Percentiles rank a stretch among this genome's conserved stretches.
phyloP scores from a whole-genome alignment of 176 grass and related monocot species.

The Lolium rigidum region DNA sequence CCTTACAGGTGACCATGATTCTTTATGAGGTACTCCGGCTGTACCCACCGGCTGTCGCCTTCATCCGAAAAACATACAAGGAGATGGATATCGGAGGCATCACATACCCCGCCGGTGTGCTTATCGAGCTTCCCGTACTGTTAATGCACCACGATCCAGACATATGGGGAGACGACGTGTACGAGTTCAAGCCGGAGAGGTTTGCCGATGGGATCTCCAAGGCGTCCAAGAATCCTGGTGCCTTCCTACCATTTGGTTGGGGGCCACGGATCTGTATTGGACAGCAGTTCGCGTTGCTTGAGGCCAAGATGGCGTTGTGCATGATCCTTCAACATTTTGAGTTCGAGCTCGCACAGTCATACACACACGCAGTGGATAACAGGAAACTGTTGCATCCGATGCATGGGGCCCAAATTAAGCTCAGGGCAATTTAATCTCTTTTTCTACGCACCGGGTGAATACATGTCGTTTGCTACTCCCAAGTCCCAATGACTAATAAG shows the following conservation, averaged over 20 bases:
- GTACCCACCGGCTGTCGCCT: slow-evolving; percentile 11
- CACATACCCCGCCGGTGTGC: not conserved
- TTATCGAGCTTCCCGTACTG: not conserved
- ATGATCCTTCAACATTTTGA: not conserved
- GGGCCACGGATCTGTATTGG: not conserved
- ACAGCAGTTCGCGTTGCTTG: not conserved
- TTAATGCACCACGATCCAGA: slow-evolving; percentile 1
- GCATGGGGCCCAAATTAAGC: not conserved
- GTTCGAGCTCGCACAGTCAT: not conserved
- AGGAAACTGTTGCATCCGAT: slow-evolving; percentile 1
- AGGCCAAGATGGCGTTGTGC: not conserved
- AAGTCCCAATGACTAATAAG: not conserved
- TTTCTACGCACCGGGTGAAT: not conserved
- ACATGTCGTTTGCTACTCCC: not conserved
- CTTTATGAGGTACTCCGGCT: not conserved
- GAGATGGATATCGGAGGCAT: not conserved
- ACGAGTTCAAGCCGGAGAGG: not conserved
- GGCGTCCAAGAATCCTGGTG: not conserved
- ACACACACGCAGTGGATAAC: not conserved
- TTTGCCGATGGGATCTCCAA: not conserved
- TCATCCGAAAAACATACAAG: slow-evolving; percentile 5
- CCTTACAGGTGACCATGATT: not conserved
- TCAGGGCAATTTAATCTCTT: not conserved
- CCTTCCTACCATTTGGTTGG: slow-evolving; percentile 2
- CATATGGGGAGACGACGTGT: not conserved